Conservation (phyloP, 2,329 filamentous ascomycete species). For the Aureobasidium leucospermi region DNA sequence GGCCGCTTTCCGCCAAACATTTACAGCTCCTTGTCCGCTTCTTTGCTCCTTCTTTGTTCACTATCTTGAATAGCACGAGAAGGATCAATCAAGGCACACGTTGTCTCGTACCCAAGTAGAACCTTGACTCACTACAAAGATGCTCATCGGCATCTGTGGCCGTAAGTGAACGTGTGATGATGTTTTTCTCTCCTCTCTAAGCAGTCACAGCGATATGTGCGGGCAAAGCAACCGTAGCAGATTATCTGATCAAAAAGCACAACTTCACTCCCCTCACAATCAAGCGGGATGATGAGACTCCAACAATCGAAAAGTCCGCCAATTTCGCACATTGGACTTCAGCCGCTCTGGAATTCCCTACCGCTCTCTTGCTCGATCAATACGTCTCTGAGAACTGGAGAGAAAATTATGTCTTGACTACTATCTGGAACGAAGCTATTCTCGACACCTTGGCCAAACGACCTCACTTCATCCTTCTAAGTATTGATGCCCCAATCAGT, state of each 20-base stretch:
- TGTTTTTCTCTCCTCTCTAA: neutral
- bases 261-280: conserved; percentile 70
- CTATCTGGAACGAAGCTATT: conserved; percentile 64
- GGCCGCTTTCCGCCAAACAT: neutral
- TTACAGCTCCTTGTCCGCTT: neutral
- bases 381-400: conserved; percentile 82
- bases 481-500: conserved; percentile 81
- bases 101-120: too few species aligned
- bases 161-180: conserved; percentile 39
- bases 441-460: conserved; percentile 70
- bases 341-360: conserved; percentile 43
- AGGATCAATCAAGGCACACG: too few species aligned
- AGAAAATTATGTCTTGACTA: conserved; percentile 76
- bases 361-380: conserved; percentile 63
- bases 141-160: conserved; percentile 73
- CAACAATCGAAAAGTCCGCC: conserved; percentile 36
- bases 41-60: neutral
- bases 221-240: conserved; percentile 82
- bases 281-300: conserved; percentile 29
- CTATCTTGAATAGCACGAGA: neutral
- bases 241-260: conserved; percentile 78
- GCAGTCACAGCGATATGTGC: conserved; percentile 71
- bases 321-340: conserved; percentile 24
- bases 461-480: conserved; percentile 89
- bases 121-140: conserved; percentile 28